Conservation (phyloP, 208 protist genomes). For the Tritrichomonas foetus region DNA sequence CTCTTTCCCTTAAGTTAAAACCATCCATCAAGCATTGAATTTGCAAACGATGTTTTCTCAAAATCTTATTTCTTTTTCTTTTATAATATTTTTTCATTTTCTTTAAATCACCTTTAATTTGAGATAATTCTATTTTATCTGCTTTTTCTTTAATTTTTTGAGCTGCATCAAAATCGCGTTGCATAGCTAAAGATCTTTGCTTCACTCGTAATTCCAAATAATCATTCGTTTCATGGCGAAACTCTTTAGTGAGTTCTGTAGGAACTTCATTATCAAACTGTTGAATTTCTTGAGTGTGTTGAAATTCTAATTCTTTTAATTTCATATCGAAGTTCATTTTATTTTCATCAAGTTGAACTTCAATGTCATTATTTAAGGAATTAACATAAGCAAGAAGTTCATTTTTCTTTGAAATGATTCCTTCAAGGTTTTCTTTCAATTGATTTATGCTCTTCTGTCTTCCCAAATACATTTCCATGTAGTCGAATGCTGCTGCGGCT, state of each 20-base stretch:
- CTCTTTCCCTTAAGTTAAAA: background rate
- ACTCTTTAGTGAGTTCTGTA: background rate
- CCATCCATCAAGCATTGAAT: background rate
- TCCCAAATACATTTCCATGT: background rate
- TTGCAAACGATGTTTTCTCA: background rate
- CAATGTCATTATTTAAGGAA: background rate
- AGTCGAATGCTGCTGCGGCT: background rate
- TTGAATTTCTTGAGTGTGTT: background rate
- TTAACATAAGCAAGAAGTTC: background rate
- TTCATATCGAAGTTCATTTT: too few relatives aligned
- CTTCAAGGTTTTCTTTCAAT: background rate
- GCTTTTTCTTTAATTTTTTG: background rate
- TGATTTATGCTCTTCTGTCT: background rate
- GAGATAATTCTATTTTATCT: background rate
- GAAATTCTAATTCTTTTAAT: background rate
- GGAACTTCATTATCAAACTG: background rate
- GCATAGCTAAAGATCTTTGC: background rate
- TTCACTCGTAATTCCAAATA: background rate
- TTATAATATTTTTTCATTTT: constrained; percentile 24
- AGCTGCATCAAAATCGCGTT: background rate
- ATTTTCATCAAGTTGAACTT: background rate
- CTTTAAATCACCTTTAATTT: background rate
- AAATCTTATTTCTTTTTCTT: background rate
- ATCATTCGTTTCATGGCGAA: background rate
- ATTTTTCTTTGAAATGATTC: background rate